phyloP scores from a whole-genome alignment of 768 basidiomycete genomes.

The Leccinellum albellum region DNA sequence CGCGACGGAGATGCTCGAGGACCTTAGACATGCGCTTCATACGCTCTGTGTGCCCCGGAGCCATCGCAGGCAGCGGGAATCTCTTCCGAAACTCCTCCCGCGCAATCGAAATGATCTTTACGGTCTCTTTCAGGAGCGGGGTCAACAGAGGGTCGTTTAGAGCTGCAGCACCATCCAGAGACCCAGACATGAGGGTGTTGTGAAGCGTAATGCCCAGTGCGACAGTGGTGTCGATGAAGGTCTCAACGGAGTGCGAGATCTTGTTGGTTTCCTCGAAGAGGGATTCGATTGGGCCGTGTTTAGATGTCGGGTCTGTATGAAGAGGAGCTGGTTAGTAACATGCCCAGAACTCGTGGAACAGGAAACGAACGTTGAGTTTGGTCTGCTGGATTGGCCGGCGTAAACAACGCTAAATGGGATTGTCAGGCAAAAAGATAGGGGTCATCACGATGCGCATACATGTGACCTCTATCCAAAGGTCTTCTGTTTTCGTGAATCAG shows the following conservation, averaged over 20 bases:
- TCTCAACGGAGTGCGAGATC: slow-evolving; percentile 3
- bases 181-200: background rate
- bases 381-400: background rate
- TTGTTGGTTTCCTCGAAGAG: slow-evolving; percentile 2
- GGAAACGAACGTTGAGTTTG: background rate
- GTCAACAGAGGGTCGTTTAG: background rate
- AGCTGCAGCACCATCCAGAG: background rate
- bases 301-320: background rate
- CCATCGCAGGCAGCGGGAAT: slow-evolving; percentile 6
- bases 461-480: background rate
- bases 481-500: slow-evolving; percentile 1
- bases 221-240: background rate
- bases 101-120: background rate
- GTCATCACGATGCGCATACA: background rate
- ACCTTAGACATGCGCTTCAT: background rate
- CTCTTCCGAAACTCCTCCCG: slow-evolving; percentile 2
- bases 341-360: background rate
- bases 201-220: background rate
- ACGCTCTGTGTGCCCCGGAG: slow-evolving; percentile 11
- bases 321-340: background rate
- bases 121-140: background rate
- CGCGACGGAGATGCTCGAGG: background rate
- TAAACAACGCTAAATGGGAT: background rate
- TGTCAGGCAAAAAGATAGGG: background rate
- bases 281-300: background rate